phyloP scores from a whole-genome alignment of 2,329 filamentous ascomycete genomes.

The Stemphylium lycopersici region DNA sequence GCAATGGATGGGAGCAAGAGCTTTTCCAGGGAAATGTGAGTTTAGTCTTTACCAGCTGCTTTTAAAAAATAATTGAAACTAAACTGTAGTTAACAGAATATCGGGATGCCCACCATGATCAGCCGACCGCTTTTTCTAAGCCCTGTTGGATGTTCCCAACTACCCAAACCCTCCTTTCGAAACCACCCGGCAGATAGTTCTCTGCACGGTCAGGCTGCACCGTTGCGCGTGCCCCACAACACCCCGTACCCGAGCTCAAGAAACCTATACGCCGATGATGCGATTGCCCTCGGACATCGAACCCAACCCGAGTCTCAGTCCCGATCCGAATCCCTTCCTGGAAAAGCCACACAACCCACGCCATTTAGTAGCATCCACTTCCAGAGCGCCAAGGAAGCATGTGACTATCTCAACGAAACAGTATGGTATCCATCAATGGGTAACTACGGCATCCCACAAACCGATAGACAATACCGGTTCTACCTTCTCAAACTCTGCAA shows the following conservation, averaged over 20 bases:
- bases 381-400: background rate
- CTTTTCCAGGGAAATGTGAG: background rate
- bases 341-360: background rate
- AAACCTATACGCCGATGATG: background rate
- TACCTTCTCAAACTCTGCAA: background rate
- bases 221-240: background rate
- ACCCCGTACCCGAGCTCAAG: background rate
- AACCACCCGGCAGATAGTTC: background rate
- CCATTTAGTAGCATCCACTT: background rate
- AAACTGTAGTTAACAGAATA: background rate
- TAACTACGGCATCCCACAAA: background rate
- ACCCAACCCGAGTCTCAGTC: background rate
- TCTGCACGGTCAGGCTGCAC: too few species aligned
- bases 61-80: background rate
- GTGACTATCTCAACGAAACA: background rate
- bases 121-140: background rate
- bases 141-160: background rate
- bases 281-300: background rate
- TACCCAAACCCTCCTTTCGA: background rate
- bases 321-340: background rate
- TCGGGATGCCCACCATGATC: background rate
- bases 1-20: background rate
- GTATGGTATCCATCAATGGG: constrained; percentile 1
- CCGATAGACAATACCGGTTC: background rate
- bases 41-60: too few species aligned